A percentile compares a stretch with the other conserved stretches of the same genome.
These are phyloP conservation scores for Trichoderma sp. DNA, from an alignment of 2,329 filamentous ascomycete species.

Conservation along the genomic window DNA sequence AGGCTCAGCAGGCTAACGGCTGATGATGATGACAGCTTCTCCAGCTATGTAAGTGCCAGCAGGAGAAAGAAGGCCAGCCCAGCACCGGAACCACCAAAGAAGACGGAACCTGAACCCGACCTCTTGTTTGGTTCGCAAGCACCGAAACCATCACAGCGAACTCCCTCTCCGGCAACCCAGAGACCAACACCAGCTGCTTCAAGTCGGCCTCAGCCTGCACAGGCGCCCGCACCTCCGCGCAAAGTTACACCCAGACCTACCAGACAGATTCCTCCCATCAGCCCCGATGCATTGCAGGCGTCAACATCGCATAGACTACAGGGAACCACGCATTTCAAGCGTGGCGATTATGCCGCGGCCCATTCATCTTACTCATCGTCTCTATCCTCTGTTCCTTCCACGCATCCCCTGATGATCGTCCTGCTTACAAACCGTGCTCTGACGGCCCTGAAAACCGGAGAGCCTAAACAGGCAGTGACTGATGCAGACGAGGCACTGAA, in stretches of 20 bases:
- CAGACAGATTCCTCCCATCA: slow-evolving; percentile 65
- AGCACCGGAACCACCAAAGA: slow-evolving; percentile 44
- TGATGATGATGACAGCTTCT: slow-evolving; percentile 71
- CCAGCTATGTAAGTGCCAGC: slow-evolving; percentile 85
- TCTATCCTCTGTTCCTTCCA: slow-evolving; percentile 68
- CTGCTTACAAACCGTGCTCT: slow-evolving; percentile 88
- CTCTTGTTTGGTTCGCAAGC: slow-evolving; percentile 56
- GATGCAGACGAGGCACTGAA: slow-evolving; percentile 80
- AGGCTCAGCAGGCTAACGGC: slow-evolving; percentile 70
- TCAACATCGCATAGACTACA: slow-evolving; percentile 77
- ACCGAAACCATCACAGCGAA: slow-evolving; percentile 35
- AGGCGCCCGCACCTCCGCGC: slow-evolving; percentile 35
- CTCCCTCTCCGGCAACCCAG: slow-evolving; percentile 38
- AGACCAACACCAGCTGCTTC: slow-evolving; percentile 39
- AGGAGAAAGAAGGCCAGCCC: slow-evolving; percentile 68
- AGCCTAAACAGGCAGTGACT: slow-evolving; percentile 79
- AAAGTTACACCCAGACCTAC: slow-evolving; percentile 47
- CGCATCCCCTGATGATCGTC: slow-evolving; percentile 83
- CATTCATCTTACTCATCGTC: slow-evolving; percentile 80
- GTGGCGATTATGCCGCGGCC: slow-evolving; percentile 85
- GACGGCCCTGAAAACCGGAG: slow-evolving; percentile 86
- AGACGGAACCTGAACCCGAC: slow-evolving; percentile 53
- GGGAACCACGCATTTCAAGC: slow-evolving; percentile 88
- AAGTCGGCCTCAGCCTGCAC: slow-evolving; percentile 28
- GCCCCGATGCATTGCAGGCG: slow-evolving; percentile 65